Evolutionary conservation across 768 basidiomycete genomes (phyloP), one percentile per base, ranked within the genome.

Genomic region (Tulasnella sp.): DNA sequence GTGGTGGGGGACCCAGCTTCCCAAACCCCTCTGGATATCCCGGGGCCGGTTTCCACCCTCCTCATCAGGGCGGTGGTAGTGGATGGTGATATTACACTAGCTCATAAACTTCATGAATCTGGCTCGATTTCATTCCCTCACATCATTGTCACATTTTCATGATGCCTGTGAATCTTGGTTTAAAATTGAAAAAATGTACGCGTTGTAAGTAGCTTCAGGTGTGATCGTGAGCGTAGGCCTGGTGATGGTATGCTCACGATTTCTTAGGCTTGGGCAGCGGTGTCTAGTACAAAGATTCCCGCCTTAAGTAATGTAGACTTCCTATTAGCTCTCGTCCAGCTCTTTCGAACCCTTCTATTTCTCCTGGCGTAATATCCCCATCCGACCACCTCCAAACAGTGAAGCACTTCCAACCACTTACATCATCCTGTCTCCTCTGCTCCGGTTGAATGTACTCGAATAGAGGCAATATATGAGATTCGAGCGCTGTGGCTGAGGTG

Each of bases 351-450:
- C 32, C 39, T 16, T 29, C 40, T 39, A 31, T 19, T 19, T 34
- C 49, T 6, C 49, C 37, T 20, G 44, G 20, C 0, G 25, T 42
- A 3, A 29, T 34, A 12, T 51, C 49, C 24, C 28, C 69, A 0
- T 65, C 66, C 24, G 66, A 60, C 70, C 72, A 74, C 13, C 77
- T 63, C 73, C 74, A 79, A 4, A 79, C 64, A 4, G 72, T 72
- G 56, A 79, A 66, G 7, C 62, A 59, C 60, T 79, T 79, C 76
- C 76, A 78, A 3, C 76, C 75, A 52, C 76, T 75, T 5, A 69
- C 72, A 53, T 74, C 69, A 2, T 72, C 58, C 47, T 64, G 64
- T 9, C 61, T 37, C 42, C 65, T 68, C 9, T 70, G 67, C 0
- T 69, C 61, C 48, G 78, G 75, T 6, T 78, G 64, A 5, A 79